Conservation (phyloP, 2,329 filamentous ascomycete species). For the Parascedosporium putredinis region DNA sequence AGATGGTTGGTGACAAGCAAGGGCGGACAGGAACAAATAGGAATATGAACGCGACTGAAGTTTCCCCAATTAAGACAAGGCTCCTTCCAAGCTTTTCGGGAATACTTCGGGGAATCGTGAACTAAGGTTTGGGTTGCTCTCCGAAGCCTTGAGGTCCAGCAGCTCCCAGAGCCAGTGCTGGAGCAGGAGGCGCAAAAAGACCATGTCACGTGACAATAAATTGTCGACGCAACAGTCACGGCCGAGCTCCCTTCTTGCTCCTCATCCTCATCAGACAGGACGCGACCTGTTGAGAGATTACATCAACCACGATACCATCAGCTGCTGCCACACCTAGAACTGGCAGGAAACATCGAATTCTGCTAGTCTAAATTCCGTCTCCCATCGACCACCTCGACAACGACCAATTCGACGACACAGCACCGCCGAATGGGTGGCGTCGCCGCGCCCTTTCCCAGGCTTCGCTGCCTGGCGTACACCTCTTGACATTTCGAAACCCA, state of each 20-base stretch:
- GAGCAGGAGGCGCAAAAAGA: not conserved
- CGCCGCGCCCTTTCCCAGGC: slow-evolving; percentile 35
- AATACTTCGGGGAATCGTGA: not conserved
- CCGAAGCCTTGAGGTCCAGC: too few relatives aligned
- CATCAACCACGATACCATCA: slow-evolving; percentile 2
- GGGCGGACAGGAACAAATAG: too few relatives aligned
- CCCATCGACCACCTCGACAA: slow-evolving; percentile 11
- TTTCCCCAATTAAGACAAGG: too few relatives aligned
- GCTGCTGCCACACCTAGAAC: not conserved
- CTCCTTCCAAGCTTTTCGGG: too few relatives aligned
- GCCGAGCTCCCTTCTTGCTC: slow-evolving; percentile 6
- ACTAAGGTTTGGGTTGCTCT: too few relatives aligned
- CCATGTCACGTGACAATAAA: slow-evolving; percentile 11
- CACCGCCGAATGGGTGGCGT: slow-evolving; percentile 36
- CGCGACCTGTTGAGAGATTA: not conserved
- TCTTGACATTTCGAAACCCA: not conserved
- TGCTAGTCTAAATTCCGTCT: not conserved
- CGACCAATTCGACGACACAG: not conserved
- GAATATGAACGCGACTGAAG: too few relatives aligned
- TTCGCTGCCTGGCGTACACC: slow-evolving; percentile 33
- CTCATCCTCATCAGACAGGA: slow-evolving; percentile 9
- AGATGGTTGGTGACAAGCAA: too few relatives aligned
- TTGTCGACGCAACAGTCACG: not conserved
- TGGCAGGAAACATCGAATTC: not conserved
- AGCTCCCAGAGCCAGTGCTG: too few relatives aligned